Evolutionary conservation across 2,329 filamentous ascomycete species (phyloP).

Genomic region (Paraconiothyrium brasiliense): DNA sequence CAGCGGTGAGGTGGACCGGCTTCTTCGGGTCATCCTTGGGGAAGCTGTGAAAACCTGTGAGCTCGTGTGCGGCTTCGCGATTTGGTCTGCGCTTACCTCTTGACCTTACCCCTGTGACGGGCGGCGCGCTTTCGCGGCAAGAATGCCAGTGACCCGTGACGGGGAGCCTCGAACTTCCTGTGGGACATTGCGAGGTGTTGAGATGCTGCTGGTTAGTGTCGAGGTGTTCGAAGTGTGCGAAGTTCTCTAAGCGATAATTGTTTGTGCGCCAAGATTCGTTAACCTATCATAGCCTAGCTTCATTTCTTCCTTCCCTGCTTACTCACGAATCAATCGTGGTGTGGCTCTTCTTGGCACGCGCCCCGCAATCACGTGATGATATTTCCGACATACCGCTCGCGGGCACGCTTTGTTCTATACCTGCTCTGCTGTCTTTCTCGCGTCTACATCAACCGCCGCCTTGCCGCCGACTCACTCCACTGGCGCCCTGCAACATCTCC

Average conservation of each 20-base stretch:
- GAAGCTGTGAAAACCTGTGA: slow-evolving; percentile 71
- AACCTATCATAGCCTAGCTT: too few relatives aligned
- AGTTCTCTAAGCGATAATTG: slow-evolving; percentile 24
- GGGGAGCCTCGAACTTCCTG: slow-evolving; percentile 84
- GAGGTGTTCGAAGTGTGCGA: slow-evolving; percentile 33
- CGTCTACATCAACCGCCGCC: slow-evolving; percentile 30
- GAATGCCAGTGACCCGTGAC: slow-evolving; percentile 79
- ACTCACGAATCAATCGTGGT: too few relatives aligned
- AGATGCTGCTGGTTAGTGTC: slow-evolving; percentile 48
- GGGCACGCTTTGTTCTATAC: slow-evolving; percentile 27
- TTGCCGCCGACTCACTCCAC: slow-evolving; percentile 31
- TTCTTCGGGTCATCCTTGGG: slow-evolving; percentile 99
- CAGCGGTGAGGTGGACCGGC: slow-evolving; percentile 96
- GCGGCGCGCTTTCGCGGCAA: slow-evolving; percentile 81
- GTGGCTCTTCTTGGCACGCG: neutral
- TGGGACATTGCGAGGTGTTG: slow-evolving; percentile 60
- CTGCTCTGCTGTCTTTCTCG: slow-evolving; percentile 34
- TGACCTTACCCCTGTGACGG: slow-evolving; percentile 96
- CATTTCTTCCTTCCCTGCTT: too few relatives aligned
- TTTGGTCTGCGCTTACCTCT: slow-evolving; percentile 78
- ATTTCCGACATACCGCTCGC: neutral
- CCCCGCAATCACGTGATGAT: slow-evolving; percentile 1
- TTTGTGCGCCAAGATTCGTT: slow-evolving; percentile 16
- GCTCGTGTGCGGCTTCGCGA: slow-evolving; percentile 29
- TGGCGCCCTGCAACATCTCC: slow-evolving; percentile 10